These are phyloP conservation scores for Yarrowia alimentaria DNA, from an alignment of 805 yeast genomes.

Conservation along the genomic window DNA sequence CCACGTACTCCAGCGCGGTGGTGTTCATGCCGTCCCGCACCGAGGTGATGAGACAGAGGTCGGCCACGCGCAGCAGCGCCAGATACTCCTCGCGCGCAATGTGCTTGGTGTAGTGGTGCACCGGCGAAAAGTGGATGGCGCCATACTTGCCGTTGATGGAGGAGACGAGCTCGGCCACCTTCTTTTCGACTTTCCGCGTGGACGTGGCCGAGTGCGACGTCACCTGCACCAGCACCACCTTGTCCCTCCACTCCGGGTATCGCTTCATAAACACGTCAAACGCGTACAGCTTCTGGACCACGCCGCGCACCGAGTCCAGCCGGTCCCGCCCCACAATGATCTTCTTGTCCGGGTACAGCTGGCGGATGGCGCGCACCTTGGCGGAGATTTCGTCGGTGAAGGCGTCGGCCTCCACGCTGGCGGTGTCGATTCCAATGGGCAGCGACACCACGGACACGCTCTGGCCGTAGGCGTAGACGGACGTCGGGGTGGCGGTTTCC, in stretches of 20 bases:
- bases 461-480: slow-evolving; percentile 71
- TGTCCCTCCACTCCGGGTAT: slow-evolving; percentile 89
- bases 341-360: slow-evolving; percentile 48
- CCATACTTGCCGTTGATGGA: slow-evolving; percentile 86
- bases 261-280: slow-evolving; percentile 81
- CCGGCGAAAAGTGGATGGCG: slow-evolving; percentile 75
- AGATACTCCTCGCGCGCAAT: slow-evolving; percentile 84
- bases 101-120: slow-evolving; percentile 88
- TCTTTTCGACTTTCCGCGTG: slow-evolving; percentile 66
- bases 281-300: slow-evolving; percentile 87
- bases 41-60: slow-evolving; percentile 82
- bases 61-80: slow-evolving; percentile 85
- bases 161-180: slow-evolving; percentile 77
- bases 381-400: slow-evolving; percentile 44
- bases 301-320: slow-evolving; percentile 88
- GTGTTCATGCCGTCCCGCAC: slow-evolving; percentile 97
- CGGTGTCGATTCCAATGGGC: slow-evolving; percentile 88
- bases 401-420: slow-evolving; percentile 63
- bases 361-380: slow-evolving; percentile 61
- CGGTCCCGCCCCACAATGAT: slow-evolving; percentile 93
- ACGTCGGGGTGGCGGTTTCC: slow-evolving; percentile 48
- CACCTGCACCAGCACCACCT: slow-evolving; percentile 87
- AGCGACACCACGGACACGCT: slow-evolving; percentile 68
- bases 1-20: slow-evolving; percentile 86
- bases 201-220: slow-evolving; percentile 65